A percentile compares a stretch with the other conserved stretches of the same genome.
Evolutionary conservation across 495 filamentous ascomycete species (phyloP).

Genomic region (Talaromyces proteolyticus): DNA sequence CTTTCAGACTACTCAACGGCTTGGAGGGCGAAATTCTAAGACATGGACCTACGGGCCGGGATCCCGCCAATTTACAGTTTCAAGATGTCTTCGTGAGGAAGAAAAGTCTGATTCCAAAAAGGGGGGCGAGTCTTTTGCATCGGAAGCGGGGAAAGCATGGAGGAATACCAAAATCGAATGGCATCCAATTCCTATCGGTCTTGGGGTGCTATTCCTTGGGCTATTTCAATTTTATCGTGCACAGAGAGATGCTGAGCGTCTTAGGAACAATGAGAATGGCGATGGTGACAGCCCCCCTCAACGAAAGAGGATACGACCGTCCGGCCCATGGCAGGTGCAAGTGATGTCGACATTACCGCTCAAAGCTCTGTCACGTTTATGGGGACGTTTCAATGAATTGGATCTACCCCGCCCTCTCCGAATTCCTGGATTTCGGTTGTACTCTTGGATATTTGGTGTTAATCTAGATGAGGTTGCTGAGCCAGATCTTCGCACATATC

Average conservation of each 20-base stretch:
- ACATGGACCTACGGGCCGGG: conserved; percentile 12
- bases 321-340: conserved; percentile 93
- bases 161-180: conserved; percentile 78
- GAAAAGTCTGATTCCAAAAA: conserved; percentile 35
- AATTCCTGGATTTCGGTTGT: conserved; percentile 91
- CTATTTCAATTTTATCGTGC: conserved; percentile 77
- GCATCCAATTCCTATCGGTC: conserved; percentile 90
- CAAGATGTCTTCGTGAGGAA: conserved; percentile 31
- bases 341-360: conserved; percentile 93
- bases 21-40: neutral
- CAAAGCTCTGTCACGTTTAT: conserved; percentile 87
- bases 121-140: conserved; percentile 50
- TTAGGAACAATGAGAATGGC: conserved; percentile 47
- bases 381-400: conserved; percentile 94
- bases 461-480: conserved; percentile 86
- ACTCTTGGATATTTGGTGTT: conserved; percentile 88
- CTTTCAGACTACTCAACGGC: neutral
- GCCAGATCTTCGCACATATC: conserved; percentile 79
- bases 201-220: conserved; percentile 85
- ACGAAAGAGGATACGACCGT: conserved; percentile 67
- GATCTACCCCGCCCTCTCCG: conserved; percentile 86
- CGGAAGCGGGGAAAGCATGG: conserved; percentile 56
- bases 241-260: conserved; percentile 46
- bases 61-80: conserved; percentile 35
- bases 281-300: conserved; percentile 49